A percentile compares a stretch with the other conserved stretches of the same genome.
Evolutionary conservation across 2,329 filamentous ascomycete species (phyloP).

Genomic region (Trichoderma simmonsii): DNA sequence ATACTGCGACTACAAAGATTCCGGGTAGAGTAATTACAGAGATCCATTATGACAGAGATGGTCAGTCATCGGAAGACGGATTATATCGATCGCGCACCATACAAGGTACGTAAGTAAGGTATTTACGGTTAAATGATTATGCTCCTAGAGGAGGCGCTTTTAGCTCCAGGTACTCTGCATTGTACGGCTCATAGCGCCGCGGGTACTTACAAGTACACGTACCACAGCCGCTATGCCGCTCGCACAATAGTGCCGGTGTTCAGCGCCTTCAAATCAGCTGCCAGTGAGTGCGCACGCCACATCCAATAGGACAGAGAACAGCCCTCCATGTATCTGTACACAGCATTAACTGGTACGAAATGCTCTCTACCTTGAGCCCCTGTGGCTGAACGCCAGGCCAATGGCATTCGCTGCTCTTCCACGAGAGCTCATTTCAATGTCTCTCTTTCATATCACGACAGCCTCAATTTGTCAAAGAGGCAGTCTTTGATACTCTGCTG

Average conservation of each 20-base stretch:
- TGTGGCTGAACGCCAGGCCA: conserved; percentile 3
- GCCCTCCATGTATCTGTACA: not conserved
- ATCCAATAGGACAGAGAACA: not conserved
- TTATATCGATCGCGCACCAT: not conserved
- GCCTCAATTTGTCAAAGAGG: not conserved
- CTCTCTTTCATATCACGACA: not conserved
- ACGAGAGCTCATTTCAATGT: not conserved
- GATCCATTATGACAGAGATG: not conserved
- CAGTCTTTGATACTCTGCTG: not conserved
- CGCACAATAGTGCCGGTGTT: not conserved
- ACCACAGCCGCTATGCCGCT: not conserved
- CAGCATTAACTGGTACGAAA: not conserved
- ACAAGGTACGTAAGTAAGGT: not conserved
- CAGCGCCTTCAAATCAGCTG: not conserved
- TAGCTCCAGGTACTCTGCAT: conserved; percentile 2
- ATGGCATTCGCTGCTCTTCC: not conserved
- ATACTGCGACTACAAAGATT: not conserved
- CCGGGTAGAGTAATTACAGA: not conserved
- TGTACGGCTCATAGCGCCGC: not conserved
- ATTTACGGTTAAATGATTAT: not conserved
- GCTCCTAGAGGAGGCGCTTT: not conserved
- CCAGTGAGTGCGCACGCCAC: not conserved
- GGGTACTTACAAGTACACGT: not conserved
- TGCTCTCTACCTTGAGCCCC: not conserved
- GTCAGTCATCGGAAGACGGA: not conserved